These are phyloP conservation scores for Boletus sensibilis DNA, from an alignment of 768 basidiomycete genomes.

Conservation along the genomic window DNA sequence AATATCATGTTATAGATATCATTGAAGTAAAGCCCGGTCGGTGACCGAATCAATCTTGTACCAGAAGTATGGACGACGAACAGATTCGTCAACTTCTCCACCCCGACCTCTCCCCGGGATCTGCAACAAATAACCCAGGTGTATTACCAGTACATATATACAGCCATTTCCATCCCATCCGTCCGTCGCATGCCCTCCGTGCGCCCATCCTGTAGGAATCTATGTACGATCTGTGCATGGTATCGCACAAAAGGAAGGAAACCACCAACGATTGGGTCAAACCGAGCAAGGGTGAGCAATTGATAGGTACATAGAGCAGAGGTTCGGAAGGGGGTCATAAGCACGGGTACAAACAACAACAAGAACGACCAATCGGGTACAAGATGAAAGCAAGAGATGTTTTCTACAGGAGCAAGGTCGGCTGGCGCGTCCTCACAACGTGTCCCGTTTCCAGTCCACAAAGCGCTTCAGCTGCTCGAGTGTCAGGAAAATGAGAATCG, in stretches of 20 bases:
- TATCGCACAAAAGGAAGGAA: slow-evolving; percentile 6
- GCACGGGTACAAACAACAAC: not conserved
- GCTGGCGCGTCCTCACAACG: slow-evolving; percentile 11
- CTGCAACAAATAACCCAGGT: not conserved
- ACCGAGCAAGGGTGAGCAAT: not conserved
- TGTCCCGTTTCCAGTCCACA: slow-evolving; percentile 57
- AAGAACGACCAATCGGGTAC: no score
- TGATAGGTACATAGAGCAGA: not conserved
- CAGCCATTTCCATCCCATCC: not conserved
- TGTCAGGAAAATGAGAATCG: slow-evolving; percentile 83
- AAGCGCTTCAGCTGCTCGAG: slow-evolving; percentile 76
- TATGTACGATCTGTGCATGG: slow-evolving; percentile 1
- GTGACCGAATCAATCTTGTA: no score
- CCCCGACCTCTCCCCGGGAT: no score
- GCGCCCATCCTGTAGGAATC: not conserved
- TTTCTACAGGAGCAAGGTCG: not conserved
- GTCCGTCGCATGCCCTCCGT: not conserved
- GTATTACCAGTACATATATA: not conserved
- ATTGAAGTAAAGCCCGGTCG: no score
- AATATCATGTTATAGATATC: no score
- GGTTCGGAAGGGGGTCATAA: not conserved
- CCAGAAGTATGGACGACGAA: no score
- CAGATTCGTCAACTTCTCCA: no score
- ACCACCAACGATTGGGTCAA: not conserved
- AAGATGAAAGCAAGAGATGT: not conserved